These are phyloP conservation scores for Papilionanthe hybrid DNA, from an alignment of 116 monocot genomes.

Conservation along the genomic window DNA sequence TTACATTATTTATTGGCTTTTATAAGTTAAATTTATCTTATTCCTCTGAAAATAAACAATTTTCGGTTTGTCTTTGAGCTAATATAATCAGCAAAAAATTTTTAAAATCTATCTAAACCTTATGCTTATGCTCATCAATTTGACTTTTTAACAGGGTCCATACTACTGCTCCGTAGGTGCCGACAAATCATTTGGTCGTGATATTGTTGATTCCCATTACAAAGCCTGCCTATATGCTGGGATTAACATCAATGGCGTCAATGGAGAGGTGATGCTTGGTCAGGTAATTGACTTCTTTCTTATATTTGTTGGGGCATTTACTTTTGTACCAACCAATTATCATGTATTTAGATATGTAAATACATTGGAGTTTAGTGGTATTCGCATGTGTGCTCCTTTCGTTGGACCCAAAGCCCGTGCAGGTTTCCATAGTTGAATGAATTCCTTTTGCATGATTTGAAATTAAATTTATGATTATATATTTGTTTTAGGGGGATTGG, in stretches of 20 bases:
- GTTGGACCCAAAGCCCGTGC: constrained; percentile 69
- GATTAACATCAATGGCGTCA: constrained; percentile 84
- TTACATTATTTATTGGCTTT: not conserved
- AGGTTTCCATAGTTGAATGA: constrained; percentile 14
- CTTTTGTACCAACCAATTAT: too few species aligned
- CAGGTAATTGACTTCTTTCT: constrained; percentile 35
- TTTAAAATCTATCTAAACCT: not conserved
- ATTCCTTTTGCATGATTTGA: not conserved
- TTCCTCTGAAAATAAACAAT: too few species aligned
- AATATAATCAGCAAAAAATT: not conserved
- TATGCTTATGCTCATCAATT: not conserved
- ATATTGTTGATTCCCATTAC: constrained; percentile 89
- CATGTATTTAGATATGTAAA: too few species aligned
- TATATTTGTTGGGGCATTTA: too few species aligned
- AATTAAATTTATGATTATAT: not conserved
- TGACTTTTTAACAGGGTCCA: constrained; percentile 47
- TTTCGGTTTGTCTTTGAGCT: not conserved
- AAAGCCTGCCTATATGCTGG: constrained; percentile 86
- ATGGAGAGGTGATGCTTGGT: constrained; percentile 96
- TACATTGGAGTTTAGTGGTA: too few species aligned
- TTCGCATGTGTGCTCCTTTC: constrained; percentile 66
- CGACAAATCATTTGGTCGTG: constrained; percentile 80
- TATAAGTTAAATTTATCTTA: too few species aligned
- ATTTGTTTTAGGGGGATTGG: constrained; percentile 73
- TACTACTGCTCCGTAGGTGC: constrained; percentile 78